phyloP scores from a whole-genome alignment of 177 flowering plant genomes.

The Vitis hybrid region DNA sequence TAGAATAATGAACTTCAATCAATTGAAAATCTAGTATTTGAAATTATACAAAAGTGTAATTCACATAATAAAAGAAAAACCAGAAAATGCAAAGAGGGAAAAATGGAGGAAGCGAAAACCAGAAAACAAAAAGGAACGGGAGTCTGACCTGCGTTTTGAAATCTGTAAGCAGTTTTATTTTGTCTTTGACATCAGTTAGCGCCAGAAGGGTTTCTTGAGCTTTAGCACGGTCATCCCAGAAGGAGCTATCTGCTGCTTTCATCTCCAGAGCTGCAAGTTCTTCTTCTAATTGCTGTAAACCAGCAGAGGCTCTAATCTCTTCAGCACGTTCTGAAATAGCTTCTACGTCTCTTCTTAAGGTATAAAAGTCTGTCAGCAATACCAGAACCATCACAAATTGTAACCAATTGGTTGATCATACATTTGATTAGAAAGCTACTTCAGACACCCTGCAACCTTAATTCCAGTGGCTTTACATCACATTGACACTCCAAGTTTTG shows the following conservation, averaged over 20 bases:
- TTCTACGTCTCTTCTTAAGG: slow-evolving; percentile 84
- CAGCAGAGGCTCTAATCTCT: slow-evolving; percentile 71
- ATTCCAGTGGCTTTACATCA: neutral
- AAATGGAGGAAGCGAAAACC: neutral
- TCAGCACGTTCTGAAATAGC: slow-evolving; percentile 56
- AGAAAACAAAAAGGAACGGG: neutral
- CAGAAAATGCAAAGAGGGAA: neutral
- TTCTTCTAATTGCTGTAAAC: slow-evolving; percentile 62
- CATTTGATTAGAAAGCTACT: neutral
- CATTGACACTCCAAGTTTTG: neutral
- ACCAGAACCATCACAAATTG: neutral
- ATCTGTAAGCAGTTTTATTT: slow-evolving; percentile 63
- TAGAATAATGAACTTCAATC: too few species aligned
- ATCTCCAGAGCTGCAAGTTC: slow-evolving; percentile 62
- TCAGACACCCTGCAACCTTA: neutral
- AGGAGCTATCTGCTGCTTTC: slow-evolving; percentile 66
- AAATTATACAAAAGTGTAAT: neutral
- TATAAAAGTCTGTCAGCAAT: slow-evolving; percentile 69
- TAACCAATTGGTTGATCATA: neutral
- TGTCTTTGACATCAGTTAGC: slow-evolving; percentile 82
- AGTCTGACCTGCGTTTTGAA: slow-evolving; percentile 70
- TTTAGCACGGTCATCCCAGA: slow-evolving; percentile 88
- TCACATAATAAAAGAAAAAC: neutral
- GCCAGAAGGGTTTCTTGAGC: slow-evolving; percentile 83
- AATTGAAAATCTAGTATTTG: too few species aligned